phyloP scores from a whole-genome alignment of 2,329 filamentous ascomycete genomes.

The Curvularia sp. region DNA sequence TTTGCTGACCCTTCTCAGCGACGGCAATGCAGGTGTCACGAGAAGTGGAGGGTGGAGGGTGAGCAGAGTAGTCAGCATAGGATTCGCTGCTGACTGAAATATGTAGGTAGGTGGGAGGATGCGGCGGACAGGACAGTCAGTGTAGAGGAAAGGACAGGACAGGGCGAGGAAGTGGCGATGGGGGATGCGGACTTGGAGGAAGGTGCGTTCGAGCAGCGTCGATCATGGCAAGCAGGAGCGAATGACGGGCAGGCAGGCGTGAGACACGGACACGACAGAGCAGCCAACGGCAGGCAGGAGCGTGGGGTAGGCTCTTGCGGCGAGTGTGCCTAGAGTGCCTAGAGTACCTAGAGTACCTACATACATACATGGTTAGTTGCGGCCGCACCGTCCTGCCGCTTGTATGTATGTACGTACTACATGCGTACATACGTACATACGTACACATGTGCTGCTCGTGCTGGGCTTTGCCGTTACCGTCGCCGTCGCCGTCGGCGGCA shows the following conservation, averaged over 20 bases:
- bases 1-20: background rate
- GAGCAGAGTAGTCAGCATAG: slow-evolving; percentile 5
- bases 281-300: background rate
- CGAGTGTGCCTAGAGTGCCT: no score
- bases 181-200: background rate
- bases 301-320: background rate
- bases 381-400: no score
- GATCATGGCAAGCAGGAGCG: slow-evolving; percentile 1
- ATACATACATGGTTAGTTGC: no score
- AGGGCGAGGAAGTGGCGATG: slow-evolving; percentile 14
- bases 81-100: slow-evolving; percentile 1
- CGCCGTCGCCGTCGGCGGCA: background rate
- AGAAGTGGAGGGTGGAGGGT: background rate
- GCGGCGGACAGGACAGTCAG: no score
- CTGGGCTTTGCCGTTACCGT: no score
- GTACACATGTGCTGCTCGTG: no score
- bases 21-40: background rate
- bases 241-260: slow-evolving; percentile 4
- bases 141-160: no score
- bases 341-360: no score
- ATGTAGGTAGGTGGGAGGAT: no score
- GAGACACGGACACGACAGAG: no score
- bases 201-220: slow-evolving; percentile 7
- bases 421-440: no score
- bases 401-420: no score